Conservation (phyloP, 2,329 filamentous ascomycete species). For the Rugonectria rugulosa region DNA sequence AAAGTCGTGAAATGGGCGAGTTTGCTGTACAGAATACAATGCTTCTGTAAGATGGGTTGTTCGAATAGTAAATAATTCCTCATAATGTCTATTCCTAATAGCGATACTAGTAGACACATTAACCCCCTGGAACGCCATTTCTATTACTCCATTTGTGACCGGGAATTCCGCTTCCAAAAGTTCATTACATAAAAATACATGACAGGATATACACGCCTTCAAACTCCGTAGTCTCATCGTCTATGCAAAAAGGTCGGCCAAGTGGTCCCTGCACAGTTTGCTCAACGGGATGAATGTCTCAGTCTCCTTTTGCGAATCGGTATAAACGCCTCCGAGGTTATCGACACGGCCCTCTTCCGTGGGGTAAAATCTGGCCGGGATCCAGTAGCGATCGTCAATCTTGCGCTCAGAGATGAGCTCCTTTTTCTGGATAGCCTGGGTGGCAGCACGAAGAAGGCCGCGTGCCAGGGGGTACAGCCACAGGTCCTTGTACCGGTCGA, state of each 20-base stretch:
- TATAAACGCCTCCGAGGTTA: neutral
- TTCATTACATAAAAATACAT: too few species aligned
- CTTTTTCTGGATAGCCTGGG: slow-evolving; percentile 1
- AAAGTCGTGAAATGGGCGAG: too few species aligned
- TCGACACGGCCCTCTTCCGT: neutral
- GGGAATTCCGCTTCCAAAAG: too few species aligned
- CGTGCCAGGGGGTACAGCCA: slow-evolving; percentile 32
- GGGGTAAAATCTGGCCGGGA: slow-evolving; percentile 15
- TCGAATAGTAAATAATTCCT: too few species aligned
- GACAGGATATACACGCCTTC: too few species aligned
- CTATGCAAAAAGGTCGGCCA: neutral
- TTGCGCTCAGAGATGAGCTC: slow-evolving; percentile 14
- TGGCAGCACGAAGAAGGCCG: slow-evolving; percentile 12
- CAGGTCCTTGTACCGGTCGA: slow-evolving; percentile 25
- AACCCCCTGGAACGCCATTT: too few species aligned
- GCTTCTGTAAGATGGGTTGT: too few species aligned
- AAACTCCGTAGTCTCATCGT: neutral
- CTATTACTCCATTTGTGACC: too few species aligned
- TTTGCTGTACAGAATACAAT: too few species aligned
- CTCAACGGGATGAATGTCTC: neutral
- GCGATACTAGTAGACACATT: too few species aligned
- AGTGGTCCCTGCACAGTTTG: neutral
- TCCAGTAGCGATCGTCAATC: slow-evolving; percentile 31
- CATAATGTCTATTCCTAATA: too few species aligned
- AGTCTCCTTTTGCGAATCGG: neutral